Conservation (phyloP, 1,284 basidiomycete species). For the Mycosarcoma maydis region DNA sequence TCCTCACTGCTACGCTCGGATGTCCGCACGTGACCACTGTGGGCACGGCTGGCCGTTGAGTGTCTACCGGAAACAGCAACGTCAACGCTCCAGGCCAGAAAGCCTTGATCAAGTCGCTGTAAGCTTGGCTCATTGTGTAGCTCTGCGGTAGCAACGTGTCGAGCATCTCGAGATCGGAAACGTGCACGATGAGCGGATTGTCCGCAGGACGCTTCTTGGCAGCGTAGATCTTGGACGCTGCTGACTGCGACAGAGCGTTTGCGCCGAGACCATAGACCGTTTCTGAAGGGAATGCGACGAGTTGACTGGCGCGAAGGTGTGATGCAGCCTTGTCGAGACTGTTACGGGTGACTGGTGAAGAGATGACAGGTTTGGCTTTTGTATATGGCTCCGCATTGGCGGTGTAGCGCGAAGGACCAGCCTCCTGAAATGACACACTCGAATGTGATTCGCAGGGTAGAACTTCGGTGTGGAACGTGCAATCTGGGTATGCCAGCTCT, state of each 20-base stretch:
- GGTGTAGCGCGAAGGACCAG: constrained; percentile 21
- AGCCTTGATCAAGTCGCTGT: constrained; percentile 71
- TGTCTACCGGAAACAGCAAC: constrained; percentile 79
- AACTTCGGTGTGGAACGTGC: constrained; percentile 38
- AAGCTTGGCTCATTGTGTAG: constrained; percentile 33
- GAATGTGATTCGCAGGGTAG: constrained; percentile 24
- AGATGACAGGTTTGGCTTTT: constrained; percentile 10
- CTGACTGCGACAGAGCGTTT: constrained; percentile 73
- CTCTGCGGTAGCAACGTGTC: constrained; percentile 69
- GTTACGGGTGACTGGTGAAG: constrained; percentile 34
- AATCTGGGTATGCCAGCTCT: constrained; percentile 38
- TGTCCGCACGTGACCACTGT: constrained; percentile 75
- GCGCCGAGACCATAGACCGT: constrained; percentile 98
- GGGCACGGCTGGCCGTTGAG: constrained; percentile 43
- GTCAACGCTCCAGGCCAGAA: constrained; percentile 98
- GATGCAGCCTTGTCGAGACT: constrained; percentile 59
- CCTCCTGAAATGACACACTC: constrained; percentile 28
- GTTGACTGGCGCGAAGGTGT: constrained; percentile 54
- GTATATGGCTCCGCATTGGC: constrained; percentile 21
- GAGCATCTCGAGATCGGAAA: constrained; percentile 85
- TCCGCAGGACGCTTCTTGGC: constrained; percentile 93
- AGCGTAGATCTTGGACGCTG: constrained; percentile 81
- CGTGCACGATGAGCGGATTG: constrained; percentile 97
- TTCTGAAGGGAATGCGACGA: constrained; percentile 93
- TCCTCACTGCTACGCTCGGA: constrained; percentile 86